phyloP scores from a whole-genome alignment of 768 basidiomycete species.

The Scleroderma citrinum region DNA sequence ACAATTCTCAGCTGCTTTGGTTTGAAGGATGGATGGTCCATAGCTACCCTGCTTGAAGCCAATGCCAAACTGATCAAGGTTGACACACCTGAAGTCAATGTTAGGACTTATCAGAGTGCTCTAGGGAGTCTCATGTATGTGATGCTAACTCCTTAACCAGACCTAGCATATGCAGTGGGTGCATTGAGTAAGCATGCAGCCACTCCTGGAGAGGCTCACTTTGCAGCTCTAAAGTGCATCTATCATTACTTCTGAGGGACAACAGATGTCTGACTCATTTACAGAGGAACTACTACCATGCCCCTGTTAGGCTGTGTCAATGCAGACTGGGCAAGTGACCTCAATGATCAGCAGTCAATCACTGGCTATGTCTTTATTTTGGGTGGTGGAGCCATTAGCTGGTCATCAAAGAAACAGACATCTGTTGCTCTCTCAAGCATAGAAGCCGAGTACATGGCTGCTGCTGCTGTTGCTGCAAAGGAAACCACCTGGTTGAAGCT shows the following conservation, averaged over 20 bases:
- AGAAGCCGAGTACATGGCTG: constrained; percentile 43
- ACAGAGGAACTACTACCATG: not conserved
- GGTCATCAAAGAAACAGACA: constrained; percentile 18
- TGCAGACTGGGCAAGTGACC: constrained; percentile 9
- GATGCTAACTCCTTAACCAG: constrained; percentile 7
- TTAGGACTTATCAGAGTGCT: not conserved
- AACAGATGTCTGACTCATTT: not conserved
- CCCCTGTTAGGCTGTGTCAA: constrained; percentile 2
- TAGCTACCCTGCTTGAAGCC: constrained; percentile 7
- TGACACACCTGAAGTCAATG: too few species aligned
- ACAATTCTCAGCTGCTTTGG: not conserved
- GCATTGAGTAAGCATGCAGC: constrained; percentile 10
- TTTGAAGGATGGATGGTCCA: not conserved
- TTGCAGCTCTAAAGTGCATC: constrained; percentile 7
- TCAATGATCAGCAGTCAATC: constrained; percentile 2
- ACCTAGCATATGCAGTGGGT: constrained; percentile 10
- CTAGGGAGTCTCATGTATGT: constrained; percentile 11
- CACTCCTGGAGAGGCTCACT: constrained; percentile 9
- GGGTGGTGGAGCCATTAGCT: constrained; percentile 32
- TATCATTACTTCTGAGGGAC: constrained; percentile 17
- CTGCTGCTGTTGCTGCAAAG: constrained; percentile 17
- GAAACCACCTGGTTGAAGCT: constrained; percentile 20
- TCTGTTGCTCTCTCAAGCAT: constrained; percentile 22
- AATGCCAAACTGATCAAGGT: not conserved
- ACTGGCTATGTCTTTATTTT: constrained; percentile 29